A percentile compares a stretch with the other conserved stretches of the same genome.
Conservation (phyloP, 306 rosid species). For the Ormosia emarginata region DNA sequence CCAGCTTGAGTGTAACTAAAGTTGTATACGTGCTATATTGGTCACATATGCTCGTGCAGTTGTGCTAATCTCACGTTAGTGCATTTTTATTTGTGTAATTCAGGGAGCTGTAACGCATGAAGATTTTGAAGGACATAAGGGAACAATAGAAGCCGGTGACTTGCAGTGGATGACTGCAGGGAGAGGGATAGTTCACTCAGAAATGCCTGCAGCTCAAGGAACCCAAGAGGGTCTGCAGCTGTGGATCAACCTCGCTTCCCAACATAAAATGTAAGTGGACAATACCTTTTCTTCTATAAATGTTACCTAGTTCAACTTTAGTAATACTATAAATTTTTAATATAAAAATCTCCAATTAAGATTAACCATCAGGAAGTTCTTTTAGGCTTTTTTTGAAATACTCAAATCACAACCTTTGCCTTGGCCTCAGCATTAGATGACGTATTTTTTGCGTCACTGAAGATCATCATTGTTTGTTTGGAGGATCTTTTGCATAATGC, state of each 20-base stretch:
- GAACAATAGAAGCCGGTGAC: constrained; percentile 86
- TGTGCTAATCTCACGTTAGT: background rate
- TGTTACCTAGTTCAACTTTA: background rate
- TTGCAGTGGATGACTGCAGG: constrained; percentile 99
- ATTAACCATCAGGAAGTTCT: background rate
- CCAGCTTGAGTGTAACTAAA: constrained; percentile 17
- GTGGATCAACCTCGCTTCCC: constrained; percentile 91
- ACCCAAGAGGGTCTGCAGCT: constrained; percentile 86
- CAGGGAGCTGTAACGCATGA: constrained; percentile 87
- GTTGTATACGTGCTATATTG: background rate
- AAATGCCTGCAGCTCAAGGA: constrained; percentile 88
- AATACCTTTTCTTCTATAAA: background rate
- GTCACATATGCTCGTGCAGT: background rate
- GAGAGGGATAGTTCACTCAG: constrained; percentile 92
- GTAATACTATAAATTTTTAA: background rate
- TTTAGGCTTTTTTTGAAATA: background rate
- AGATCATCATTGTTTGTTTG: constrained; percentile 21
- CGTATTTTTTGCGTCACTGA: constrained; percentile 30
- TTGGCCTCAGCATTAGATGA: constrained; percentile 21
- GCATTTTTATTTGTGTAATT: constrained; percentile 2
- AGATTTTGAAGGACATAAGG: constrained; percentile 95
- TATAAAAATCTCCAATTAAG: background rate
- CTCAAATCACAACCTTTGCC: background rate
- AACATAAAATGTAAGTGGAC: constrained; percentile 65
- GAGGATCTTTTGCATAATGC: constrained; percentile 11